phyloP scores from a whole-genome alignment of 2,329 filamentous ascomycete genomes.

The Cercospora sp. region DNA sequence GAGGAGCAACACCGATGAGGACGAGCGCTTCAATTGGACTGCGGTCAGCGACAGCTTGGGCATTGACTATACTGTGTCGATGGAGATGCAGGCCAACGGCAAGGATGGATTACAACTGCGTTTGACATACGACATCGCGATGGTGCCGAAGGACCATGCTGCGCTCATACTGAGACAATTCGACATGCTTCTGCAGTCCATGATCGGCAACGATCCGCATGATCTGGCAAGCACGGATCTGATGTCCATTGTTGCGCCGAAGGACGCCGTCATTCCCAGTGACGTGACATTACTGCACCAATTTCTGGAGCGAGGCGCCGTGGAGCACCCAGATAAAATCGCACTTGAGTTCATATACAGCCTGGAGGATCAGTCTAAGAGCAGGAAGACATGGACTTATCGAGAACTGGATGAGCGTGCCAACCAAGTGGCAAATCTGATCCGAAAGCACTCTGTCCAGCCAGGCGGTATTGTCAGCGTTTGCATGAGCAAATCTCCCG shows the following conservation, averaged over 20 bases:
- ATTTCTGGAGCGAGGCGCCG: slow-evolving; percentile 69
- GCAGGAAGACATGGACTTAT: slow-evolving; percentile 69
- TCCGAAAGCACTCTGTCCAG: slow-evolving; percentile 52
- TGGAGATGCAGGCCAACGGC: slow-evolving; percentile 67
- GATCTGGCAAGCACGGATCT: neutral
- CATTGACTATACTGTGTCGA: slow-evolving; percentile 75
- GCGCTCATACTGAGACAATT: slow-evolving; percentile 68
- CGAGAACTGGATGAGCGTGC: slow-evolving; percentile 67
- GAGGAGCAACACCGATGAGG: slow-evolving; percentile 44
- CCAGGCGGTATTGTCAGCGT: slow-evolving; percentile 68
- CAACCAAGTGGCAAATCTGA: slow-evolving; percentile 69
- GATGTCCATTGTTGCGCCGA: slow-evolving; percentile 64
- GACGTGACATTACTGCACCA: slow-evolving; percentile 68
- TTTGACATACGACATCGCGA: slow-evolving; percentile 63
- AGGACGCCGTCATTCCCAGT: slow-evolving; percentile 57
- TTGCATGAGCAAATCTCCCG: slow-evolving; percentile 81
- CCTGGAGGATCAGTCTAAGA: slow-evolving; percentile 50
- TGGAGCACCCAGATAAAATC: slow-evolving; percentile 55
- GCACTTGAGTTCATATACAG: slow-evolving; percentile 68
- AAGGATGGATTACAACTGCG: slow-evolving; percentile 58
- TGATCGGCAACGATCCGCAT: slow-evolving; percentile 43
- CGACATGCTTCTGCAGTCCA: slow-evolving; percentile 62
- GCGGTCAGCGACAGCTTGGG: slow-evolving; percentile 65
- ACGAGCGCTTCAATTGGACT: slow-evolving; percentile 54
- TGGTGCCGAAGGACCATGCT: slow-evolving; percentile 70